Evolutionary conservation across 2,329 filamentous ascomycete species (phyloP).

Genomic region (Calonectria hawksworthii): DNA sequence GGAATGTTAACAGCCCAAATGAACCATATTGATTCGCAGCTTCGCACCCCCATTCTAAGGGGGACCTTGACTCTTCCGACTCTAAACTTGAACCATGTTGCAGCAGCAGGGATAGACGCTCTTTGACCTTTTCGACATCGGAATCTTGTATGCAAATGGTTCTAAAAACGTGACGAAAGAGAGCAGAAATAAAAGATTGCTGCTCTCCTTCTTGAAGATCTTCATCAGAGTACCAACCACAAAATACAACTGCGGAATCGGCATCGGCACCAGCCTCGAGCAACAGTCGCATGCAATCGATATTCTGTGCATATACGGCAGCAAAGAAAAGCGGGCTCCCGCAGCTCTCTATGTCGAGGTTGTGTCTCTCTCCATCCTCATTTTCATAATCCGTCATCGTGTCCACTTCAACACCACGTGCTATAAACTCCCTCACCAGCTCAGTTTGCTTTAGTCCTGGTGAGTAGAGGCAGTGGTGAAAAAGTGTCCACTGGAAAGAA

Average conservation of each 20-base stretch:
- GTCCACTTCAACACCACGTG: conserved; percentile 12
- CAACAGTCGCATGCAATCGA: conserved; percentile 8
- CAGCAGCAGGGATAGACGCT: conserved; percentile 18
- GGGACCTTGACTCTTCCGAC: background rate
- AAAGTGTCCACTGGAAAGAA: conserved; percentile 16
- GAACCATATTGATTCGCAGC: background rate
- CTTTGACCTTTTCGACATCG: background rate
- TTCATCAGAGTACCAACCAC: background rate
- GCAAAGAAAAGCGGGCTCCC: conserved; percentile 27
- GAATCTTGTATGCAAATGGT: background rate
- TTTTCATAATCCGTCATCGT: conserved; percentile 4
- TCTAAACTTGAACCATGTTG: conserved; percentile 17
- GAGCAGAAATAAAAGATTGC: conserved; percentile 19
- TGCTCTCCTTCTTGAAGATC: background rate
- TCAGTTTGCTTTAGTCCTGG: background rate
- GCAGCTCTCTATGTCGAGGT: background rate
- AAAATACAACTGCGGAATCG: background rate
- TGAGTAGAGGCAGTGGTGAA: conserved; percentile 24
- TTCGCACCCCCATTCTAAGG: conserved; percentile 20
- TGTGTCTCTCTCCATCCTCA: background rate
- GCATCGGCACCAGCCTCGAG: conserved; percentile 22
- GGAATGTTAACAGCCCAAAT: conserved; percentile 8
- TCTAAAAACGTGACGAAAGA: conserved; percentile 12
- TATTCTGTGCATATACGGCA: background rate
- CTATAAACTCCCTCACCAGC: conserved; percentile 13